Percentiles rank a stretch among this genome's conserved stretches.
Evolutionary conservation across 345 rosid genomes (phyloP).

Genomic region (Sonneratia caseolaris): DNA sequence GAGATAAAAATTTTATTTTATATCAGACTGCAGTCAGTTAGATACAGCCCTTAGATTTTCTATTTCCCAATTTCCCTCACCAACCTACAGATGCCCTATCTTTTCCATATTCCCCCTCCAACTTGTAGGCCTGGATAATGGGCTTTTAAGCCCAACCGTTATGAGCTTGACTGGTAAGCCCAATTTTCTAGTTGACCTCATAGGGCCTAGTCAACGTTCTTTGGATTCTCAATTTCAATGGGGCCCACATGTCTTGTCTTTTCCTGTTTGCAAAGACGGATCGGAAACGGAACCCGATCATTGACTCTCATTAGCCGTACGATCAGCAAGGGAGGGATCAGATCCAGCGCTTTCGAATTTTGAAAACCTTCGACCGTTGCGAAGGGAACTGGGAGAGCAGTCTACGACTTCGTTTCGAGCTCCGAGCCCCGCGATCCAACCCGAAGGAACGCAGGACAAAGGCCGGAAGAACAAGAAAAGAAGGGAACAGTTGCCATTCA

Average conservation of each 20-base stretch:
- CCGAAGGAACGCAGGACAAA: not conserved
- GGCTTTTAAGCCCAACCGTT: not conserved
- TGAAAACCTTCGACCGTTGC: slow-evolving; percentile 39
- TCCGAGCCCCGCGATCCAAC: not conserved
- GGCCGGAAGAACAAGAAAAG: not conserved
- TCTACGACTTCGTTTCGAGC: not conserved
- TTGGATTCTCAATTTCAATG: not conserved
- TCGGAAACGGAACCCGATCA: not conserved
- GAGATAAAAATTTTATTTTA: too few species aligned
- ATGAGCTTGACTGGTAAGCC: too few species aligned
- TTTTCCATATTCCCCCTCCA: not conserved
- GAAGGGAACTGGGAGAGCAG: not conserved
- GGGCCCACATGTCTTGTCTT: slow-evolving; percentile 1
- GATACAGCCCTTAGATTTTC: too few species aligned
- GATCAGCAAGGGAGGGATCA: not conserved
- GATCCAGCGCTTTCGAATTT: slow-evolving; percentile 28
- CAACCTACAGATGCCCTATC: too few species aligned
- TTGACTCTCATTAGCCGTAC: slow-evolving; percentile 6
- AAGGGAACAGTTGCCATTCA: not conserved
- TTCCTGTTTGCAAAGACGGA: not conserved
- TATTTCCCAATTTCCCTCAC: too few species aligned
- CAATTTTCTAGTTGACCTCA: not conserved
- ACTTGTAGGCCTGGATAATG: not conserved
- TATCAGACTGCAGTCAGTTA: too few species aligned
- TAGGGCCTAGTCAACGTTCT: not conserved